Percentiles rank a stretch among this genome's conserved stretches.
phyloP scores from a whole-genome alignment of 2,329 filamentous ascomycete species.

The Talaromyces albobiverticillius region DNA sequence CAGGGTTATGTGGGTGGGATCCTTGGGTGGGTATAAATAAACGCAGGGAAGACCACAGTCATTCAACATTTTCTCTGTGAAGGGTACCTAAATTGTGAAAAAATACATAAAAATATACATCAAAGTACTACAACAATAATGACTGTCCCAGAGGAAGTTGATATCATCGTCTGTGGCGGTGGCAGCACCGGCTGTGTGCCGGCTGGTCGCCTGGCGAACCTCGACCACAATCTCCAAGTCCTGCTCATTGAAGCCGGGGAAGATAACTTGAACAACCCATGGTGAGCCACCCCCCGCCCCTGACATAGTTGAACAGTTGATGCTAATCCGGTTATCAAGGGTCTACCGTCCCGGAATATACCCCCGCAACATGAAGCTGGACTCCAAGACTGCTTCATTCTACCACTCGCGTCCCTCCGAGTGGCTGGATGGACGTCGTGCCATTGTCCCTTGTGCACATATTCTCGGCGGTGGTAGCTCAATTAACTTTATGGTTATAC shows the following conservation, averaged over 20 bases:
- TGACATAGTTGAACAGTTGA: background rate
- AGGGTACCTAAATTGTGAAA: too few species aligned
- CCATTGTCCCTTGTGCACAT: slow-evolving; percentile 72
- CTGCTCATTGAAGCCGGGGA: slow-evolving; percentile 70
- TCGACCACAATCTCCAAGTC: slow-evolving; percentile 71
- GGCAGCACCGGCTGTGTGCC: slow-evolving; percentile 55
- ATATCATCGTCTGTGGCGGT: slow-evolving; percentile 77
- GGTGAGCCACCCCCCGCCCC: slow-evolving; percentile 29
- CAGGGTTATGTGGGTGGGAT: too few species aligned
- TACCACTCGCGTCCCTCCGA: slow-evolving; percentile 74
- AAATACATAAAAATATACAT: too few species aligned
- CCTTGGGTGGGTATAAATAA: too few species aligned
- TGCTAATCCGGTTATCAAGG: slow-evolving; percentile 35
- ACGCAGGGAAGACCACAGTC: too few species aligned
- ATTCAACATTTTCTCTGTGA: too few species aligned
- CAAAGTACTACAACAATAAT: too few species aligned
- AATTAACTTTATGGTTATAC: slow-evolving; percentile 70
- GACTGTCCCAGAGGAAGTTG: slow-evolving; percentile 72
- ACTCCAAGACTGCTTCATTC: slow-evolving; percentile 78
- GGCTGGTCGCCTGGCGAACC: slow-evolving; percentile 60
- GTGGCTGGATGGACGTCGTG: slow-evolving; percentile 67
- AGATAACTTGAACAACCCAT: slow-evolving; percentile 74
- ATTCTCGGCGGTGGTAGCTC: slow-evolving; percentile 69
- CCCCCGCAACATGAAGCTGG: slow-evolving; percentile 74
- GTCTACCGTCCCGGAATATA: slow-evolving; percentile 74